Base-by-base conservation (phyloP, 768 basidiomycete species). In the Pleurotus citrinopileatus region DNA sequence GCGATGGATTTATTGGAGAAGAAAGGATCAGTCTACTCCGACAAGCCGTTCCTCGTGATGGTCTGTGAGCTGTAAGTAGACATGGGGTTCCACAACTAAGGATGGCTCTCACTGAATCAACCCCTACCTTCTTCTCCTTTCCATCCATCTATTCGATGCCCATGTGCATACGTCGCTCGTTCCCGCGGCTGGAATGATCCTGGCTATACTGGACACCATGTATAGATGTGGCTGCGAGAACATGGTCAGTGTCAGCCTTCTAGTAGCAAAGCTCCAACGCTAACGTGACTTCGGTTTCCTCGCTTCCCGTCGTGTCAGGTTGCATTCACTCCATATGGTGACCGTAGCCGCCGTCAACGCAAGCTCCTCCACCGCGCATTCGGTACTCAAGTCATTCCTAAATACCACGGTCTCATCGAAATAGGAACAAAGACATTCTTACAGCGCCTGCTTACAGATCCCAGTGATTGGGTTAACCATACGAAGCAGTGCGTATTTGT, bases 1-100 rank as follows among this genome's bases (percentile, higher is more conserved):
- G 79, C 77, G 0, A 71, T 73, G 34, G 88, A 89, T 29, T 67
- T 92, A 53, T 70, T 92, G 58, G 88, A 91, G 53, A 86, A 81
- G 62, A 78, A 81, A 26, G 86, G 87, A 5, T 70, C 78, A 7
- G 83, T 89, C 25, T 91, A 90, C 65, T 84, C 88, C 6, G 89
- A 90, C 69, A 87, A 86, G 65, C 86, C 86, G 0, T 69, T 72
- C 22, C 70, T 89, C 20, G 73, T 86, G 40, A 90, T 91, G 89
- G 73, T 70, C 12, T 82, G 84, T 20, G 87, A 91, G 48, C 71
- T 89, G 79, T 89, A 61, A 62, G 84, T 81, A 22, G 22, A 13
- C 27, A 32, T 56, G 32, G 42, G 52, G 48, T 34, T 34, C 32
- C n/a, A 52, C 4, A 51, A 36, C 34, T 46, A 38, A 46, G 51